phyloP scores from a whole-genome alignment of 2,329 filamentous ascomycete genomes.

The Trichoderma semiorbis region DNA sequence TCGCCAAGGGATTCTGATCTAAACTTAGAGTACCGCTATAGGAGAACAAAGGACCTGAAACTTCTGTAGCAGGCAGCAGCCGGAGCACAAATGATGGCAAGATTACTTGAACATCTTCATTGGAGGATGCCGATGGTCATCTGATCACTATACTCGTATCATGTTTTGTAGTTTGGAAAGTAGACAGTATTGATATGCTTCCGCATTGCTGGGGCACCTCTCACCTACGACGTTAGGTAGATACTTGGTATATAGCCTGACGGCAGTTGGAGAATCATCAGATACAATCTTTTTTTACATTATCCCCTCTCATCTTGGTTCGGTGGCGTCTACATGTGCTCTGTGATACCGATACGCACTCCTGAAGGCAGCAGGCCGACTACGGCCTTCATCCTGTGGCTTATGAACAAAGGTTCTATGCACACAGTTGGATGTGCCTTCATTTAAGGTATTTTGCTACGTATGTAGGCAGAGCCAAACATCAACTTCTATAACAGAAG shows the following conservation, averaged over 20 bases:
- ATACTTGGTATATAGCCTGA: not conserved
- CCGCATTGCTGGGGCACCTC: not conserved
- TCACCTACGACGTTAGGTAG: not conserved
- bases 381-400: not conserved
- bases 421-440: not conserved
- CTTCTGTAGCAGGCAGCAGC: not conserved
- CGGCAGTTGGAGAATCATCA: not conserved
- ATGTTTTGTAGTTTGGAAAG: not conserved
- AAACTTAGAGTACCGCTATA: not conserved
- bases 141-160: not conserved
- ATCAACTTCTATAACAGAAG: not conserved
- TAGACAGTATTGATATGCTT: not conserved
- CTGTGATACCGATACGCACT: not conserved
- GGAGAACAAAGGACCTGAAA: not conserved
- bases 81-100: not conserved
- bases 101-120: not conserved
- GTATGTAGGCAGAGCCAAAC: not conserved
- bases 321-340: not conserved
- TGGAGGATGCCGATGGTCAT: not conserved
- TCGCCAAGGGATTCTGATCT: not conserved
- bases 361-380: not conserved
- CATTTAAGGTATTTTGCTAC: not conserved
- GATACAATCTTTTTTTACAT: rapidly evolving
- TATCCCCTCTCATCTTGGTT: not conserved
- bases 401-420: not conserved